Evolutionary conservation across 192 early-diverging fungal genomes (phyloP), one percentile per base, ranked within the genome.

Genomic region (Backusella macrospora): DNA sequence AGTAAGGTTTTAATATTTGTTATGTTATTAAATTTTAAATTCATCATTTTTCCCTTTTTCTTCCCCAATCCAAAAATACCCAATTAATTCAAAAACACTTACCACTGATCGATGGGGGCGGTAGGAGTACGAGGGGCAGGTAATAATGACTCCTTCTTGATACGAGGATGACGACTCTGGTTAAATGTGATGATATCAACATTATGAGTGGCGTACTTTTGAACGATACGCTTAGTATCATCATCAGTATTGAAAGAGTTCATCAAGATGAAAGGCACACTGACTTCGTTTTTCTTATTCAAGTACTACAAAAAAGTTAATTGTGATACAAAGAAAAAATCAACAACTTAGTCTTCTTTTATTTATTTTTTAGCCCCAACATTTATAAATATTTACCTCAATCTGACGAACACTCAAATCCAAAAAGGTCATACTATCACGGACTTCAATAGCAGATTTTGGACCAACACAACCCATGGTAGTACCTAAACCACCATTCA

Each of bases 201-300:
- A 69, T 95, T 92, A 84, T 99, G 96, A 38, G 85, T 88, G 62
- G 85, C 88, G 86, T 99, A 98, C 84, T 99, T 99, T 90, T 98
- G 98, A 78, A 98, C 94, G 82, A 99, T 96, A 74, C 95, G 92
- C 81, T 90, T 87, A 44, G 98, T 99, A 80, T 99, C 98, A n/a
- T 92, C 92, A 80, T 99, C 96, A 1, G 98, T 99, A 86, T 99
- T 99, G 91, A 99, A 99, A 42, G 98, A 99, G 89, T 99, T 99
- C 98, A 99, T 99, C 73, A 98, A 87, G 70, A 99, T 97, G 73
- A 98, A 90, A 9, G 98, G 98, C 6, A 99, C 98, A 62, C 92
- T 88, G 70, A 96, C 95, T 62, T 92, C 88, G 80, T 96, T 88
- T 34, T 88, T 84, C 65, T 88, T 89, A 87, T 99, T 99, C 63